These are phyloP conservation scores for Xylaria sp. DNA, from an alignment of 2,329 filamentous ascomycete species.

Conservation along the genomic window DNA sequence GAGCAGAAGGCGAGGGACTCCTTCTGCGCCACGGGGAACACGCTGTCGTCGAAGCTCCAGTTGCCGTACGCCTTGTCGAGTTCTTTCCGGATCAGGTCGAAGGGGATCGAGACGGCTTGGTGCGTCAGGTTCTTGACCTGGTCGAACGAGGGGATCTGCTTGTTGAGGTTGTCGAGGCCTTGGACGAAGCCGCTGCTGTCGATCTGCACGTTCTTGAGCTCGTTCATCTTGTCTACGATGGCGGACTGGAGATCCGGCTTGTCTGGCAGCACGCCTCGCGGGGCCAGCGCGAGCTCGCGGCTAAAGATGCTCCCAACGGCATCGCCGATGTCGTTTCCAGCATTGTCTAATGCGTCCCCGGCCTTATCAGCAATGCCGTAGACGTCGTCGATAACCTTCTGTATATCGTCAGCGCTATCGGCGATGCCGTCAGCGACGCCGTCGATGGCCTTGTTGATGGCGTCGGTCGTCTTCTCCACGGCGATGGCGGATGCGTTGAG, in stretches of 20 bases:
- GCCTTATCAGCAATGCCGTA: conserved; percentile 64
- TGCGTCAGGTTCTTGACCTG: conserved; percentile 86
- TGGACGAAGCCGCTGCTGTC: conserved; percentile 73
- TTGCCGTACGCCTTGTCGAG: conserved; percentile 76
- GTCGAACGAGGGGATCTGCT: conserved; percentile 82
- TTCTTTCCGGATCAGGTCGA: conserved; percentile 79
- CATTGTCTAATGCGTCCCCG: conserved; percentile 48
- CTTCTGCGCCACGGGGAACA: conserved; percentile 87
- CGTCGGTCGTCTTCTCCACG: conserved; percentile 56
- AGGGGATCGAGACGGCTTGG: conserved; percentile 79
- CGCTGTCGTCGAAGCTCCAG: conserved; percentile 80
- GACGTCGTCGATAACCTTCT: conserved; percentile 66
- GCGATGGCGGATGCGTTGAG: conserved; percentile 71
- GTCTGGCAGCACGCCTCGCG: conserved; percentile 37
- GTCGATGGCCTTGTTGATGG: conserved; percentile 63
- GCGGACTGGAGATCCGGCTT: conserved; percentile 63
- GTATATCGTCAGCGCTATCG: conserved; percentile 64
- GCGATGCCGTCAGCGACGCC: conserved; percentile 57
- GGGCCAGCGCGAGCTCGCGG: conserved; percentile 11
- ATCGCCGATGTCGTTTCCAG: conserved; percentile 34
- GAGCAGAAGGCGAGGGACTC: conserved; percentile 88
- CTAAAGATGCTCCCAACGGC: conserved; percentile 54
- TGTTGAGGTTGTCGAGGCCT: conserved; percentile 77
- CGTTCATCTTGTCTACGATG: conserved; percentile 59
- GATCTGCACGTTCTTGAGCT: conserved; percentile 76